Evolutionary conservation across 805 yeast species (phyloP), one percentile per base, ranked within the genome.

Genomic region (Brettanomyces anomalus): DNA sequence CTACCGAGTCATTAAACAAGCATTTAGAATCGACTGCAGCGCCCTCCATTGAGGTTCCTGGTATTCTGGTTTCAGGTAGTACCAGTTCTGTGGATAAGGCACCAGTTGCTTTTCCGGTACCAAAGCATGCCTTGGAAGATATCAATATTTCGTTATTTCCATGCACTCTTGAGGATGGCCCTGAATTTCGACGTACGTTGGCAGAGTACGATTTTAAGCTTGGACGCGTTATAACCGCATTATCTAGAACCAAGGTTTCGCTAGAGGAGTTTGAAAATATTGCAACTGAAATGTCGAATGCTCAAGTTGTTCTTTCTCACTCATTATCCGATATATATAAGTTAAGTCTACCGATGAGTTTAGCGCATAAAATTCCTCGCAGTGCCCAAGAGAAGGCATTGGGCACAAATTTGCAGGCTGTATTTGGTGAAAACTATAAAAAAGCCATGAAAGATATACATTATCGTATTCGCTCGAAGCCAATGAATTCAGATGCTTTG

Each of bases 161-260:
- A 1, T 44, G 60, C 10, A 52, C 61, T 0, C 44, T 58, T 61
- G 52, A 65, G 46, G 68, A 70, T 57, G 74, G 66, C 4, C 67
- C 67, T 1, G 44, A 50, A 4, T 60, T 62, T 34, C 47, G 67
- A 41, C 58, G 54, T 18, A 46, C 61, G 1, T 33, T 63, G 13
- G 41, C 43, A 14, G 53, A 51, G 16, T 61, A 53, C 35, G 67
- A 63, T 42, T 37, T 39, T 11, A 49, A 48, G 36, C 55, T 56
- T 2, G 50, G 57, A 4, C 47, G 33, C 26, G 5, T 37, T 4
- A 10, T 37, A 15, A 28, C 7, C 14, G 18, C 19, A 11, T n/a
- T 26, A 10, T 13, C 34, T 8, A 24, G 21, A 18, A 14, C 33
- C 8, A 31, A 14, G 10, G 41, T 16, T n/a, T 18, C 28, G 14